These are phyloP conservation scores for Saccharomycopsis sp. DNA, from an alignment of 805 yeast species.

Conservation along the genomic window DNA sequence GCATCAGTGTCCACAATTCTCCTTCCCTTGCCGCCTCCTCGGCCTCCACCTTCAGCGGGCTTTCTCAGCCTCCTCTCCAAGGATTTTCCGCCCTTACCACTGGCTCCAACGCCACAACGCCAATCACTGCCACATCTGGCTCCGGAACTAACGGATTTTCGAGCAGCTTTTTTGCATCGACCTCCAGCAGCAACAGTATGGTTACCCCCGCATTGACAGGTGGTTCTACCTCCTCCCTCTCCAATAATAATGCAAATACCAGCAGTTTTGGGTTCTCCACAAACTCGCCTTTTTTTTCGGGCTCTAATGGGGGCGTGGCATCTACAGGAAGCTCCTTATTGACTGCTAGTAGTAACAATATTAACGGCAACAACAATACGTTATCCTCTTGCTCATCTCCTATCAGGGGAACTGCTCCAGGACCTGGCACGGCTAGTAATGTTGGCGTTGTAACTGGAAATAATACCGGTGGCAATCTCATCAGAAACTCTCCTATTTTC, in stretches of 20 bases:
- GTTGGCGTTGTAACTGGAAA: not conserved
- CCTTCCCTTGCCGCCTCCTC: not conserved
- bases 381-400: not conserved
- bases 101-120: too few relatives aligned
- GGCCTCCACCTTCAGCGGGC: not conserved
- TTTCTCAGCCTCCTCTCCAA: not conserved
- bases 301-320: not conserved
- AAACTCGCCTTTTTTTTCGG: not conserved
- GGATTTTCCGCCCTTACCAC: not conserved
- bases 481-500: slow-evolving; percentile 7
- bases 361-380: not conserved
- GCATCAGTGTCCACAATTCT: not conserved
- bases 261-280: not conserved
- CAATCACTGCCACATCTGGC: too few relatives aligned
- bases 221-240: not conserved
- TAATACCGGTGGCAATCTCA: not conserved
- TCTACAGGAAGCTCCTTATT: not conserved
- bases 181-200: not conserved
- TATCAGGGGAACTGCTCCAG: not conserved
- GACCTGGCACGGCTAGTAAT: not conserved
- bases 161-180: not conserved
- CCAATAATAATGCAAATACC: not conserved
- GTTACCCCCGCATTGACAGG: not conserved
- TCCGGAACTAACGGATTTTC: not conserved
- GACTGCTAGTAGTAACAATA: not conserved